A percentile compares a stretch with the other conserved stretches of the same genome.
Conservation (phyloP, 2,329 filamentous ascomycete species). For the Trichoderma sp. region DNA sequence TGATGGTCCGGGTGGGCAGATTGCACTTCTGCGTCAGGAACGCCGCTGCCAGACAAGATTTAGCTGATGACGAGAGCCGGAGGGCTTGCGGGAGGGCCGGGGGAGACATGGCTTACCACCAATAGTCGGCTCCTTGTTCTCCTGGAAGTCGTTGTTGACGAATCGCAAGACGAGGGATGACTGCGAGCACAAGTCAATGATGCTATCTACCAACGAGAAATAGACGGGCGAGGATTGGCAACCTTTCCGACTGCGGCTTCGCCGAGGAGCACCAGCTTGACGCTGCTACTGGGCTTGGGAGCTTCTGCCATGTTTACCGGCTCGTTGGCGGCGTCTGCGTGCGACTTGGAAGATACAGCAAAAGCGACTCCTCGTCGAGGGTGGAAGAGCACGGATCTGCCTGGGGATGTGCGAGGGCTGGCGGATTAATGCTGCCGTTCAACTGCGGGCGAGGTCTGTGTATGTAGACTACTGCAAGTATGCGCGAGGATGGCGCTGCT, state of each 20-base stretch:
- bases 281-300: slow-evolving; percentile 97
- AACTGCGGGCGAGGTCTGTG: not conserved
- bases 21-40: slow-evolving; percentile 99
- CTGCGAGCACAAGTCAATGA: slow-evolving; percentile 45
- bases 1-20: slow-evolving; percentile 86
- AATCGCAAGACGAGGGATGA: slow-evolving; percentile 97
- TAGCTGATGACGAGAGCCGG: not conserved
- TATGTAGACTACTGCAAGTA: not conserved
- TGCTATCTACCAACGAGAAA: not conserved
- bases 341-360: not conserved
- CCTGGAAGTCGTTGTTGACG: slow-evolving; percentile 99
- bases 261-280: slow-evolving; percentile 96
- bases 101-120: slow-evolving; percentile 62
- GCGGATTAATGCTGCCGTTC: slow-evolving; percentile 14
- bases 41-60: slow-evolving; percentile 59
- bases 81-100: slow-evolving; percentile 17
- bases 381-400: not conserved
- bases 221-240: slow-evolving; percentile 27
- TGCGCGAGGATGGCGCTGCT: slow-evolving; percentile 11
- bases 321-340: not conserved
- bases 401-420: not conserved
- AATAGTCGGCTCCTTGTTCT: slow-evolving; percentile 99
- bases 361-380: not conserved
- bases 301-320: slow-evolving; percentile 41
- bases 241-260: slow-evolving; percentile 99